These are phyloP conservation scores for Leptodontidium sp. DNA, from an alignment of 2,329 filamentous ascomycete genomes.

Conservation along the genomic window DNA sequence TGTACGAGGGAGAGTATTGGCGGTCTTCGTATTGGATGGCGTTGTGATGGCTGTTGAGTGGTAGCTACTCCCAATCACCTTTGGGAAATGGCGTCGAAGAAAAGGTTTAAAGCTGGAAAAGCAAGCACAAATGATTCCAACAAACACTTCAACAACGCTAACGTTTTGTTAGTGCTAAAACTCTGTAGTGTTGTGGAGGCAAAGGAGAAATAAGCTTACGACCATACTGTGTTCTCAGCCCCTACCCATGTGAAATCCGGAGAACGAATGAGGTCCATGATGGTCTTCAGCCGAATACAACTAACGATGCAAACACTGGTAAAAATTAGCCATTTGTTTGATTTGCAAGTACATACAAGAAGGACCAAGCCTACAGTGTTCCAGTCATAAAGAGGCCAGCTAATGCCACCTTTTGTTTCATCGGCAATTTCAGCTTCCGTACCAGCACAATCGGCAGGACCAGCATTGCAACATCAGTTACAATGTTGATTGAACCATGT, in stretches of 20 bases:
- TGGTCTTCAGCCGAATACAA: background rate
- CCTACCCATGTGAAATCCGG: background rate
- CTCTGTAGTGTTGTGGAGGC: too few species aligned
- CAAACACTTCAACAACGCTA: too few species aligned
- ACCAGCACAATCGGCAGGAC: background rate
- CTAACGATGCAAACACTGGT: background rate
- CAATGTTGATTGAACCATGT: background rate
- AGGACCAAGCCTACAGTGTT: background rate
- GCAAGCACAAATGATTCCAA: too few species aligned
- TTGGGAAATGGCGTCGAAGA: too few species aligned
- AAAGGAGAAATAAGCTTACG: background rate
- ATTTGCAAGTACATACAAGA: background rate
- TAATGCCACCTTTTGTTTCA: background rate
- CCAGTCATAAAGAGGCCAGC: background rate
- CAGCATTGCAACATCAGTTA: background rate
- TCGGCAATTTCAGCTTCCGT: background rate
- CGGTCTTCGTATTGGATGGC: too few species aligned
- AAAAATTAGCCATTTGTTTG: background rate
- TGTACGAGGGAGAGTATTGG: too few species aligned
- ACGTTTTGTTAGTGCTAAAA: too few species aligned
- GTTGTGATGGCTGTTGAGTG: too few species aligned
- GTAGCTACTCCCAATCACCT: too few species aligned
- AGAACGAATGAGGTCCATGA: background rate
- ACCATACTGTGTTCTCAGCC: background rate
- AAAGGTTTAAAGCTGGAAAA: too few species aligned